Base-by-base conservation (phyloP, 768 basidiomycete genomes). In the Tulasnella sp. region DNA sequence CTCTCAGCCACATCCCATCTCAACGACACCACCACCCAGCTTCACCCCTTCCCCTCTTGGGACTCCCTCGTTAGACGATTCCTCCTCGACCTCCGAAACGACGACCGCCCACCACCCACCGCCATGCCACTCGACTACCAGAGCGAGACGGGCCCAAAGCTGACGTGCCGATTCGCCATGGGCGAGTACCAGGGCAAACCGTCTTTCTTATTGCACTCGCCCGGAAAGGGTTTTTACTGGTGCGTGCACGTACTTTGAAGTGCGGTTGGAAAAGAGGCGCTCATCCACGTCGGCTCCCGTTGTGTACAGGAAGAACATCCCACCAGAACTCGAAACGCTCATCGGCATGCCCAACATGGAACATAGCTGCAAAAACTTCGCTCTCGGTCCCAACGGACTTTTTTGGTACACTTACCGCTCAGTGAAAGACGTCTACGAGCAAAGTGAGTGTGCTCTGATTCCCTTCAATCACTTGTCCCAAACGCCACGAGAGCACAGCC, bases 331-430 rank as follows among this genome's bases (percentile, higher is more conserved):
- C 14, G 69, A 70, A 70, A 44, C 69, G 29, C 69, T 70, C 19
- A 32, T 70, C 0, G 4, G 4, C 3, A 70, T 70, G 69, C 69
- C 69, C 19, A 70, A 70, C 42, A 70, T 70, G 69, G 40, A 44
- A 36, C 36, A 35, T 26, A 36, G 41, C 26, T 29, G 35, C 41
- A 42, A 52, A 34, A 70, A 70, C 69, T 70, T 70, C 32, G 41
- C 69, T 47, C 42, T 70, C 12, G 69, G 69, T 44, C 69, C 69
- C 29, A 42, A 52, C 36, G 69, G 69, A 5, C 42, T 70, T 2
- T 70, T 47, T 37, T 70, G 69, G 69, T 70, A 70, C 17, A 70
- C 69, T 44, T 70, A 70, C 52, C 69, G 47, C 22, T 70, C 69
- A 22, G 69, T 70, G 7, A 70, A 70, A 22, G 52, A 70, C 37